Evolutionary conservation across 2,329 filamentous ascomycete genomes (phyloP).

Genomic region (Hypoxylon sp.): DNA sequence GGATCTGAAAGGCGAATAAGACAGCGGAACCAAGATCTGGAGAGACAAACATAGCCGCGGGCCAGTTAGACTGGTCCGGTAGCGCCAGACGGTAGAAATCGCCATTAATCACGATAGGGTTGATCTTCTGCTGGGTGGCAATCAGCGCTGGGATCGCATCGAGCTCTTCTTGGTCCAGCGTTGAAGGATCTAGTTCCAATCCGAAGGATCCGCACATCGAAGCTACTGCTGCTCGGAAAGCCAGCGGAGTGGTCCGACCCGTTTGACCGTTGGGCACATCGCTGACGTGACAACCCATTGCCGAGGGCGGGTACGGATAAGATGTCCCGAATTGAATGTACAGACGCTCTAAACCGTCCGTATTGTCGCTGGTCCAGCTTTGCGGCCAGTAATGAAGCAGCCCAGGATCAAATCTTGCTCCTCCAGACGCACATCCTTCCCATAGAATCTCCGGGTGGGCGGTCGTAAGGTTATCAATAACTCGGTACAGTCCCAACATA

Average conservation of each 20-base stretch:
- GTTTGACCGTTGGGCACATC: slow-evolving; percentile 73
- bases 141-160: slow-evolving; percentile 69
- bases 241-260: slow-evolving; percentile 67
- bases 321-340: slow-evolving; percentile 76
- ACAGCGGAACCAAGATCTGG: slow-evolving; percentile 65
- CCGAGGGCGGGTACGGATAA: slow-evolving; percentile 72
- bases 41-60: slow-evolving; percentile 72
- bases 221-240: slow-evolving; percentile 75
- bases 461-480: slow-evolving; percentile 72
- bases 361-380: slow-evolving; percentile 76
- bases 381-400: slow-evolving; percentile 76
- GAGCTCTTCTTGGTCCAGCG: slow-evolving; percentile 66
- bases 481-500: slow-evolving; percentile 74
- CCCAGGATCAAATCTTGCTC: slow-evolving; percentile 75
- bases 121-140: slow-evolving; percentile 68
- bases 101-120: slow-evolving; percentile 71
- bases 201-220: slow-evolving; percentile 79
- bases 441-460: slow-evolving; percentile 74
- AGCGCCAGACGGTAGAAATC: slow-evolving; percentile 72
- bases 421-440: slow-evolving; percentile 77
- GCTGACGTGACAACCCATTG: slow-evolving; percentile 77
- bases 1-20: slow-evolving; percentile 74
- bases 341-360: slow-evolving; percentile 73
- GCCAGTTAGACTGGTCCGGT: slow-evolving; percentile 73
- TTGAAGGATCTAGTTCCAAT: slow-evolving; percentile 72